These are phyloP conservation scores for Aspergillus cristatus DNA, from an alignment of 495 filamentous ascomycete genomes.

Conservation along the genomic window DNA sequence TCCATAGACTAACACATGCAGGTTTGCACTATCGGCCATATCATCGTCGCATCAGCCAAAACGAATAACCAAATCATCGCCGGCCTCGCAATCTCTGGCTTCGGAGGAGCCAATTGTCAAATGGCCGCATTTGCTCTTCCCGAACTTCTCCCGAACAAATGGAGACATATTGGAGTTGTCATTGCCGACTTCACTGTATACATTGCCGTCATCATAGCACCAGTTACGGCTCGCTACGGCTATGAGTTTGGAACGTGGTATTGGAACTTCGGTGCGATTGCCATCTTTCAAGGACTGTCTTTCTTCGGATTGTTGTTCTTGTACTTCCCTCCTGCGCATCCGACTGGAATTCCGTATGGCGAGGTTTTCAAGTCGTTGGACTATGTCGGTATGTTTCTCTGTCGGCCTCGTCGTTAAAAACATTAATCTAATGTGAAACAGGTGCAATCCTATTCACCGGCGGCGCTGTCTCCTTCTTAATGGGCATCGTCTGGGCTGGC, in stretches of 20 bases:
- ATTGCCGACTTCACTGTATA: conserved; percentile 19
- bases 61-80: conserved; percentile 15
- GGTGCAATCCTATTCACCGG: conserved; percentile 17
- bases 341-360: conserved; percentile 12
- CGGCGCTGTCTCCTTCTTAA: conserved; percentile 14
- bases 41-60: conserved; percentile 16
- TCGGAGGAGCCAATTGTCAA: conserved; percentile 18
- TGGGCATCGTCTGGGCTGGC: conserved; percentile 20
- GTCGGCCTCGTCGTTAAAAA: not conserved
- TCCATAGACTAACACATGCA: not conserved
- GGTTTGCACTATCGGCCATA: conserved; percentile 16
- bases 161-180: conserved; percentile 18
- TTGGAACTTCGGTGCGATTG: conserved; percentile 19
- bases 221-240: conserved; percentile 16
- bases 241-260: conserved; percentile 14
- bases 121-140: conserved; percentile 20
- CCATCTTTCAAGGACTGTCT: conserved; percentile 17
- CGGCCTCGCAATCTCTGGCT: conserved; percentile 14
- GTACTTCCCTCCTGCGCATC: conserved; percentile 17
- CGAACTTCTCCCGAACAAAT: conserved; percentile 20
- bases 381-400: conserved; percentile 9
- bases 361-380: conserved; percentile 19
- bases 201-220: conserved; percentile 17
- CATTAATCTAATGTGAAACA: too few species aligned
- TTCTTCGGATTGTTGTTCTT: conserved; percentile 13